phyloP scores from a whole-genome alignment of 495 filamentous ascomycete species.

The Massariosphaeria phaeospora region DNA sequence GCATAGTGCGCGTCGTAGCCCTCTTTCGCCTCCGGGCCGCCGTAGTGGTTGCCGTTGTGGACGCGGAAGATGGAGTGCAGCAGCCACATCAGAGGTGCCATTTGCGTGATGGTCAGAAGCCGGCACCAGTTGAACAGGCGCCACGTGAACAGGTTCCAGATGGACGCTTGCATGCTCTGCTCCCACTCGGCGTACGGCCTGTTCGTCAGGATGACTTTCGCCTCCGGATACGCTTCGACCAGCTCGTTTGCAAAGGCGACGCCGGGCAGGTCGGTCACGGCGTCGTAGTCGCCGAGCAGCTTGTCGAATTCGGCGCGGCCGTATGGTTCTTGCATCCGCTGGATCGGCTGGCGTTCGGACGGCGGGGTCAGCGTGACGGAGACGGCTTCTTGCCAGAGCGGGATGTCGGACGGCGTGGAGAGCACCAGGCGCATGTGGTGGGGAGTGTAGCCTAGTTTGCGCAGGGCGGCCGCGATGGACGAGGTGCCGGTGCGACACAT shows the following conservation, averaged over 20 bases:
- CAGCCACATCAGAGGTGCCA: slow-evolving; percentile 10
- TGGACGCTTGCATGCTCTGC: slow-evolving; percentile 4
- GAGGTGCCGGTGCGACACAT: slow-evolving; percentile 24
- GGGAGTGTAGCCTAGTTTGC: slow-evolving; percentile 23
- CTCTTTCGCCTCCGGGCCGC: slow-evolving; percentile 5
- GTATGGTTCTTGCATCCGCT: slow-evolving; percentile 38
- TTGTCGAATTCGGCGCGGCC: slow-evolving; percentile 44
- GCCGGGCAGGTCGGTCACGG: slow-evolving; percentile 41
- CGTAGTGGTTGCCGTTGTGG: slow-evolving; percentile 11
- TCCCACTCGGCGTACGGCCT: slow-evolving; percentile 45
- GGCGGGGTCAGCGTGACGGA: neutral
- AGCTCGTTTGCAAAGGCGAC: slow-evolving; percentile 42
- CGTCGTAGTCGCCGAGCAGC: slow-evolving; percentile 44
- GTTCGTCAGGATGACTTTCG: slow-evolving; percentile 45
- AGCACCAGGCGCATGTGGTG: slow-evolving; percentile 17
- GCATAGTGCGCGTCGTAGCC: slow-evolving; percentile 21
- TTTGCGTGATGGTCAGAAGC: slow-evolving; percentile 2
- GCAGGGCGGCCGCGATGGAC: slow-evolving; percentile 17
- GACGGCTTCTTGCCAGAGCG: slow-evolving; percentile 14
- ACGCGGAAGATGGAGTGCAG: slow-evolving; percentile 6
- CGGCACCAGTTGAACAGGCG: neutral
- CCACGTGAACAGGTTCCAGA: slow-evolving; percentile 17
- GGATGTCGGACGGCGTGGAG: neutral
- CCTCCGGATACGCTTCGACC: slow-evolving; percentile 46
- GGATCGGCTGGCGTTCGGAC: slow-evolving; percentile 12